Evolutionary conservation across 805 yeast species (phyloP), one percentile per base, ranked within the genome.

Genomic region (Yamadazyma ubonensis): DNA sequence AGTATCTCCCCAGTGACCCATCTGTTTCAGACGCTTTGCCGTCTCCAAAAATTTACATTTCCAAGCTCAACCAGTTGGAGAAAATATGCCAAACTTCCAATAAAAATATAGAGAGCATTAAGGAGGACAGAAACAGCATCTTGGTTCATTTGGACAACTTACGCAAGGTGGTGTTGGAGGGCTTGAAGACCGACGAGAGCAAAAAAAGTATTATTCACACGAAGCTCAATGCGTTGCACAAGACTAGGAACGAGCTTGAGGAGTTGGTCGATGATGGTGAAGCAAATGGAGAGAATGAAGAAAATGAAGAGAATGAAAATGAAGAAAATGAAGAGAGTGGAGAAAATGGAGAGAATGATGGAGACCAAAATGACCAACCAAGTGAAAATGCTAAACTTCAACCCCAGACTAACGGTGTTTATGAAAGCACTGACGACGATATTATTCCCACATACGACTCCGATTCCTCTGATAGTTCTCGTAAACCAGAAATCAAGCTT

Each of bases 31-130:
- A 67, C 28, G 57, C 57, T 41, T 57, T 70, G 34, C 73, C 73
- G 2, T 56, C 65, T 28, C 68, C 70, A 3, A 55, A 53, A 21
- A 58, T 58, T 14, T 68, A 68, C 49, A 54, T 68, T 6, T 51
- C 69, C 15, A 70, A 70, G 46, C 58, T 69, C 37, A 65, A 63
- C 36, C 53, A 56, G 34, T 51, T 69, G 41, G 73, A 69, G 42
- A 64, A 64, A 39, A 45, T 68, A 33, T 62, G 73, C 39, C 53
- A 51, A 11, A 53, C 58, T 17, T 58, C 71, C 5, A 51, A 52
- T 6, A 46, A 54, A 15, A 66, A 60, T 47, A 52, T 68, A 34
- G 53, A 52, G 16, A 64, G 61, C n/a, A 57, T 62, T 12, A 59
- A 58, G 40, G 44, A 45, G 9, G 53, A 59, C 11, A 57, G 65